Evolutionary conservation across 2,329 filamentous ascomycete genomes (phyloP).

Genomic region (Bipolaris victoriae): DNA sequence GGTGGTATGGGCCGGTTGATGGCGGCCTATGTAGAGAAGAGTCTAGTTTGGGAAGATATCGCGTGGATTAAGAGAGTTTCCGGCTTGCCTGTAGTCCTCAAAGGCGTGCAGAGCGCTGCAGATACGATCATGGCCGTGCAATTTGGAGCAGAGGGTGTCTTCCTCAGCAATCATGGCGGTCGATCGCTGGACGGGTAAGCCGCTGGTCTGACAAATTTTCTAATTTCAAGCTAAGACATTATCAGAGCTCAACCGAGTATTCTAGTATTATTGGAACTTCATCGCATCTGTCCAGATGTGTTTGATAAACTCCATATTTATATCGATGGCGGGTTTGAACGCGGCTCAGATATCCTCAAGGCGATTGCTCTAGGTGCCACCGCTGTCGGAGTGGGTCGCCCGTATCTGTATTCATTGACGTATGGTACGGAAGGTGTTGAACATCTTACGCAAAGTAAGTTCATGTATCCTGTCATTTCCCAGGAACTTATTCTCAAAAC

Average conservation of each 20-base stretch:
- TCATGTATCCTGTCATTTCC: background rate
- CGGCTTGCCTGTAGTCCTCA: slow-evolving; percentile 68
- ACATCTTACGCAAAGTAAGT: slow-evolving; percentile 32
- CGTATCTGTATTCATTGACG: slow-evolving; percentile 64
- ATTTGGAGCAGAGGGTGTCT: slow-evolving; percentile 56
- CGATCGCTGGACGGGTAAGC: slow-evolving; percentile 60
- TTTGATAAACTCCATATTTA: slow-evolving; percentile 41
- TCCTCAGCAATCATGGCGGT: slow-evolving; percentile 62
- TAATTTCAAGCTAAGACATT: background rate
- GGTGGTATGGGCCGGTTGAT: slow-evolving; percentile 64
- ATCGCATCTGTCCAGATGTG: background rate
- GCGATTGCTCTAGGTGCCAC: slow-evolving; percentile 59
- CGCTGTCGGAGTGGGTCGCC: slow-evolving; percentile 30
- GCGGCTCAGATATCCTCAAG: slow-evolving; percentile 59
- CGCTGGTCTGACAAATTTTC: slow-evolving; percentile 37
- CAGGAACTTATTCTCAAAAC: background rate
- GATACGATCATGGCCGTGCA: slow-evolving; percentile 56
- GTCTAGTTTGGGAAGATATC: slow-evolving; percentile 68
- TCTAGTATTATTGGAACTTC: background rate
- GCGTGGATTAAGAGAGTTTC: slow-evolving; percentile 64
- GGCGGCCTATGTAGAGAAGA: slow-evolving; percentile 58
- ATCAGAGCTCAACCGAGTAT: background rate
- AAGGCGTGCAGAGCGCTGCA: slow-evolving; percentile 61
- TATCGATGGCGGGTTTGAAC: slow-evolving; percentile 60
- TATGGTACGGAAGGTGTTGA: slow-evolving; percentile 62